These are phyloP conservation scores for Elsinoe ampelina DNA, from an alignment of 2,329 filamentous ascomycete genomes.

Conservation along the genomic window DNA sequence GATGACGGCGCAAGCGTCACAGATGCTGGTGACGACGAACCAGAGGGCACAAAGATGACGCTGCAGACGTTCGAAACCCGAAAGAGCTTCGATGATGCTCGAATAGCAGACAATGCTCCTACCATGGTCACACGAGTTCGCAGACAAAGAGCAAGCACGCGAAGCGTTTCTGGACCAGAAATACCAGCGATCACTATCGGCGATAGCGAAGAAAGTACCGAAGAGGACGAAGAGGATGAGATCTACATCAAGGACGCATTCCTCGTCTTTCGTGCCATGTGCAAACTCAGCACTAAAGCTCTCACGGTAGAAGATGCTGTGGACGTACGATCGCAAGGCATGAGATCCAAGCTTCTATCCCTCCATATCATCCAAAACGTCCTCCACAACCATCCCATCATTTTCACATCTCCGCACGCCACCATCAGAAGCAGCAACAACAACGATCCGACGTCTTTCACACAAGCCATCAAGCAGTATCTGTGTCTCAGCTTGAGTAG, in stretches of 20 bases:
- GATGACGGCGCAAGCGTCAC: slow-evolving; percentile 32
- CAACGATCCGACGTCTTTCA: slow-evolving; percentile 78
- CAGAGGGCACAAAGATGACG: slow-evolving; percentile 51
- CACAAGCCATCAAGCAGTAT: slow-evolving; percentile 95
- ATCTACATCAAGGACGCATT: slow-evolving; percentile 97
- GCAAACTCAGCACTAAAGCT: slow-evolving; percentile 90
- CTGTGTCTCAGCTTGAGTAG: slow-evolving; percentile 88
- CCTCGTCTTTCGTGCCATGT: slow-evolving; percentile 93
- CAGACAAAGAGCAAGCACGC: slow-evolving; percentile 34
- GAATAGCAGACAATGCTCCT: slow-evolving; percentile 57
- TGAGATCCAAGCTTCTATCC: slow-evolving; percentile 93
- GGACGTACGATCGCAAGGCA: slow-evolving; percentile 85
- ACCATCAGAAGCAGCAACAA: slow-evolving; percentile 87
- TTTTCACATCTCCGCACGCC: slow-evolving; percentile 85
- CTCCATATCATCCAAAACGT: slow-evolving; percentile 92
- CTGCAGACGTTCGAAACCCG: slow-evolving; percentile 60
- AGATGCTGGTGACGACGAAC: slow-evolving; percentile 32
- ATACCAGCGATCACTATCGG: slow-evolving; percentile 29
- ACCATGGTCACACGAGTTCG: slow-evolving; percentile 56
- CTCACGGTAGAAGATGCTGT: slow-evolving; percentile 84
- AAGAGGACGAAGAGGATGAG: slow-evolving; percentile 74
- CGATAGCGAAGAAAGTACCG: slow-evolving; percentile 41
- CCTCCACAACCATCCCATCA: slow-evolving; percentile 82
- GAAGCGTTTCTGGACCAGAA: slow-evolving; percentile 36
- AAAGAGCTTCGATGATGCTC: slow-evolving; percentile 56